phyloP scores from a whole-genome alignment of 768 basidiomycete genomes.

The Boletus tylopilopsis region DNA sequence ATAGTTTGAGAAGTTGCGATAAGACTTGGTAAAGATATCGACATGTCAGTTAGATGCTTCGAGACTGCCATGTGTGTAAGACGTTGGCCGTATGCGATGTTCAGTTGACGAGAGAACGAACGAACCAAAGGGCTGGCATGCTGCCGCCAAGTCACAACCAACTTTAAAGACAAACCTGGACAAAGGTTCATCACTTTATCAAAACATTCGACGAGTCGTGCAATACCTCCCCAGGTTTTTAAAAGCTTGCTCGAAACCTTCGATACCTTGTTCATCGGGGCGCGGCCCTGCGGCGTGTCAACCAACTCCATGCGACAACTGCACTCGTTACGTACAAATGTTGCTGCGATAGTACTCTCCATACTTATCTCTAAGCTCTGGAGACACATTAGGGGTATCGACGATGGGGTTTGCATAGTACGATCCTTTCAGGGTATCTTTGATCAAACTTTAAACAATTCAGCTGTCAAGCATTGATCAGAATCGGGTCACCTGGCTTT shows the following conservation, averaged over 20 bases:
- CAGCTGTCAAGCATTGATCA: not conserved
- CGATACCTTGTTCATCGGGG: conserved; percentile 51
- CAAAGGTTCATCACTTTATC: too few relatives aligned
- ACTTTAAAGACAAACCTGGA: conserved; percentile 75
- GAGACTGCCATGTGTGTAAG: conserved; percentile 43
- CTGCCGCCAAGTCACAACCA: conserved; percentile 75
- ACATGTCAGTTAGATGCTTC: conserved; percentile 56
- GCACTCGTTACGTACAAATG: conserved; percentile 57
- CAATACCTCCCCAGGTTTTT: conserved; percentile 81
- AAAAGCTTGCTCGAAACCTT: conserved; percentile 85
- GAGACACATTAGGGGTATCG: conserved; percentile 60
- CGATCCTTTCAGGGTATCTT: conserved; percentile 88
- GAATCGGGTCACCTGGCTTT: conserved; percentile 54
- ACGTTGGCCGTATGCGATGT: not conserved
- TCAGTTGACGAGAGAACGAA: conserved; percentile 3
- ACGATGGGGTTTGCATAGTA: conserved; percentile 84
- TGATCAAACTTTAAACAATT: conserved; percentile 7
- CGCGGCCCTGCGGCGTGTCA: conserved; percentile 54
- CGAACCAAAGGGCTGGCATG: conserved; percentile 89
- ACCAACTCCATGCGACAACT: not conserved
- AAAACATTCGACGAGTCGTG: too few relatives aligned
- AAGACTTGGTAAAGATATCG: conserved; percentile 64
- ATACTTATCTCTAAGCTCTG: conserved; percentile 50
- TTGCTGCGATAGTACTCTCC: conserved; percentile 87
- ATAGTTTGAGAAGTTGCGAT: conserved; percentile 77